Evolutionary conservation across 2,329 filamentous ascomycete genomes (phyloP).

Genomic region (Exophiala xenobiotica): DNA sequence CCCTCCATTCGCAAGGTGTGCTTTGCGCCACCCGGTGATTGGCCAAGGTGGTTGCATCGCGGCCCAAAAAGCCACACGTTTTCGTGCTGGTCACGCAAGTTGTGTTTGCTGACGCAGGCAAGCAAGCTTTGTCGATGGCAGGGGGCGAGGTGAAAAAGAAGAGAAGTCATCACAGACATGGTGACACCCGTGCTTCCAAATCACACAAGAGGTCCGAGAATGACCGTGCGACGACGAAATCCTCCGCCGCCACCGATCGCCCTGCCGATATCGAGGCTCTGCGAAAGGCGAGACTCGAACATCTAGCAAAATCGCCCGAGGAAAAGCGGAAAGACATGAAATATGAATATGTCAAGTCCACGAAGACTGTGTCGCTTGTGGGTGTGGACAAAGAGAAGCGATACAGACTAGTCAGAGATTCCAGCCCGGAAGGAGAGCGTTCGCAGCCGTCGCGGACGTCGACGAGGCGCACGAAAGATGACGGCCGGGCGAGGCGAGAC

Average conservation of each 20-base stretch:
- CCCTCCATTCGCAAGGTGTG: slow-evolving; percentile 8
- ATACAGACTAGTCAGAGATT: slow-evolving; percentile 7
- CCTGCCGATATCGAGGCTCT: slow-evolving; percentile 27
- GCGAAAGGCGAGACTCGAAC: slow-evolving; percentile 29
- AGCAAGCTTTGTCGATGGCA: slow-evolving; percentile 14
- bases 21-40: slow-evolving; percentile 18
- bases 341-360: slow-evolving; percentile 28
- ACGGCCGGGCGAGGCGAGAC: not conserved
- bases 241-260: slow-evolving; percentile 15
- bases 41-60: slow-evolving; percentile 9
- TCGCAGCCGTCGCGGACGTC: slow-evolving; percentile 1
- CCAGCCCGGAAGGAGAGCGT: not conserved
- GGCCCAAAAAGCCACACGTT: slow-evolving; percentile 15
- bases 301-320: slow-evolving; percentile 23
- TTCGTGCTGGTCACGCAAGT: not conserved
- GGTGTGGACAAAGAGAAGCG: slow-evolving; percentile 11
- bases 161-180: slow-evolving; percentile 16
- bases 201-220: slow-evolving; percentile 14
- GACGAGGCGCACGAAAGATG: slow-evolving; percentile 9
- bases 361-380: slow-evolving; percentile 14
- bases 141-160: slow-evolving; percentile 18
- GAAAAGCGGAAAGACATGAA: slow-evolving; percentile 28
- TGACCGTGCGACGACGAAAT: slow-evolving; percentile 13
- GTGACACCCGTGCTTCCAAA: slow-evolving; percentile 17
- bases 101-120: slow-evolving; percentile 12